These are phyloP conservation scores for Clavispora vitiphila DNA, from an alignment of 805 yeast genomes.

Conservation along the genomic window DNA sequence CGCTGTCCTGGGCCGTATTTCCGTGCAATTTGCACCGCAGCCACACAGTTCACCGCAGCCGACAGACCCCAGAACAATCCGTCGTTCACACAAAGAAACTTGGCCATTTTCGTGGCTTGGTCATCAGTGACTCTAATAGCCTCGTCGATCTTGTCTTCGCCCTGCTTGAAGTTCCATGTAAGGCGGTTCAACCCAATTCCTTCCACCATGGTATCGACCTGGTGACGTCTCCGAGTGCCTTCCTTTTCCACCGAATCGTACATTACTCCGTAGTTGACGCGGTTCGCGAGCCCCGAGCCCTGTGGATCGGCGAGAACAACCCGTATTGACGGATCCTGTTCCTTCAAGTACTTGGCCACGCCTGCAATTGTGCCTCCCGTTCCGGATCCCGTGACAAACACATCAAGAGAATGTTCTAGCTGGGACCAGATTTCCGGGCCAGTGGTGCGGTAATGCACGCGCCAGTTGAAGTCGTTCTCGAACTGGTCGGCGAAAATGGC, in stretches of 20 bases:
- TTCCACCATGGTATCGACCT: slow-evolving; percentile 90
- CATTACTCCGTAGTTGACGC: slow-evolving; percentile 90
- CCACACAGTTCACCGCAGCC: slow-evolving; percentile 91
- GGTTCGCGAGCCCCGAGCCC: slow-evolving; percentile 85
- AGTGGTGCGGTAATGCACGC: slow-evolving; percentile 71
- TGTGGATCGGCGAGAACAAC: slow-evolving; percentile 89
- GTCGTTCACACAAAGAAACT: slow-evolving; percentile 70
- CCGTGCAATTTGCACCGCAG: slow-evolving; percentile 59
- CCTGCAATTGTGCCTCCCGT: slow-evolving; percentile 55
- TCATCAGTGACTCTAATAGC: slow-evolving; percentile 74
- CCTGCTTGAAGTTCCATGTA: slow-evolving; percentile 74
- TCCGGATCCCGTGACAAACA: slow-evolving; percentile 87
- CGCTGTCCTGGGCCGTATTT: slow-evolving; percentile 51
- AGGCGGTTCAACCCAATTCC: slow-evolving; percentile 90
- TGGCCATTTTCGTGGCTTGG: slow-evolving; percentile 87
- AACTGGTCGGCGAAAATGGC: slow-evolving; percentile 95
- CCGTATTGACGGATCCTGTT: slow-evolving; percentile 34
- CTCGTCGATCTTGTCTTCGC: slow-evolving; percentile 67
- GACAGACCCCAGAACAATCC: slow-evolving; percentile 91
- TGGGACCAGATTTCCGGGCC: slow-evolving; percentile 92
- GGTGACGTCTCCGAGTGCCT: slow-evolving; percentile 92
- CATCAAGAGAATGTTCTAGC: slow-evolving; percentile 59
- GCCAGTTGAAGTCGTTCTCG: slow-evolving; percentile 91
- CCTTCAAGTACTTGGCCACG: slow-evolving; percentile 36
- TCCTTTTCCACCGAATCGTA: slow-evolving; percentile 84